phyloP scores from a whole-genome alignment of 2,329 filamentous ascomycete species.

The Sclerotinia minor region DNA sequence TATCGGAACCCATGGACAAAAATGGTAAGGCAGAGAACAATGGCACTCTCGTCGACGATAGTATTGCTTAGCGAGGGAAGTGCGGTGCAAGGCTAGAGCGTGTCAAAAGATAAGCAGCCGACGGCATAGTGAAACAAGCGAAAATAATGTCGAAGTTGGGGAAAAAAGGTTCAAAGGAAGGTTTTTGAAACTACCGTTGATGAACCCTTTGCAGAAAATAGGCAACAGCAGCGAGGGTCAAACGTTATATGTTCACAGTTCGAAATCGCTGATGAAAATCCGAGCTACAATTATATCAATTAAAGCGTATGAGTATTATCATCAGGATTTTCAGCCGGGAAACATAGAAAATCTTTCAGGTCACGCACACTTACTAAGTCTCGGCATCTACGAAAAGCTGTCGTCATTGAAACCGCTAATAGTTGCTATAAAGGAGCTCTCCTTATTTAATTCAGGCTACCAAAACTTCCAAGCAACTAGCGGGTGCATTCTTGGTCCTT shows the following conservation, averaged over 20 bases:
- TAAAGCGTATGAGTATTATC: too few species aligned
- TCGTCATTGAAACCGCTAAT: too few species aligned
- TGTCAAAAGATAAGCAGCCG: not conserved
- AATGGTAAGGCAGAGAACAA: not conserved
- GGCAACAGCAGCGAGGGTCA: not conserved
- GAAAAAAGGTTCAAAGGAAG: not conserved
- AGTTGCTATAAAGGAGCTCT: too few species aligned
- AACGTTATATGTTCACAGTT: conserved; percentile 1
- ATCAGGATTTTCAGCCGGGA: not conserved
- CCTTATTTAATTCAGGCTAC: too few species aligned
- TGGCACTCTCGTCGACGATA: not conserved
- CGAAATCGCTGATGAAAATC: not conserved
- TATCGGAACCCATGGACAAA: not conserved
- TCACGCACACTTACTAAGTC: conserved; percentile 7
- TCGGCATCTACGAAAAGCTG: too few species aligned
- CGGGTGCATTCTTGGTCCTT: not conserved
- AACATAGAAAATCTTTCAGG: not conserved
- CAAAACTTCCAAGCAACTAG: too few species aligned
- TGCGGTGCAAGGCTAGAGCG: not conserved
- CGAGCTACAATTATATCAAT: not conserved
- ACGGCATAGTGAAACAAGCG: not conserved
- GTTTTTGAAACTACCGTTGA: not conserved
- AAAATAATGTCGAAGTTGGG: not conserved
- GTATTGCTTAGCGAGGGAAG: not conserved
- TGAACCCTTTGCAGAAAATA: not conserved